Evolutionary conservation across 2,329 filamentous ascomycete genomes (phyloP).

Genomic region (Calonectria hongkongensis): DNA sequence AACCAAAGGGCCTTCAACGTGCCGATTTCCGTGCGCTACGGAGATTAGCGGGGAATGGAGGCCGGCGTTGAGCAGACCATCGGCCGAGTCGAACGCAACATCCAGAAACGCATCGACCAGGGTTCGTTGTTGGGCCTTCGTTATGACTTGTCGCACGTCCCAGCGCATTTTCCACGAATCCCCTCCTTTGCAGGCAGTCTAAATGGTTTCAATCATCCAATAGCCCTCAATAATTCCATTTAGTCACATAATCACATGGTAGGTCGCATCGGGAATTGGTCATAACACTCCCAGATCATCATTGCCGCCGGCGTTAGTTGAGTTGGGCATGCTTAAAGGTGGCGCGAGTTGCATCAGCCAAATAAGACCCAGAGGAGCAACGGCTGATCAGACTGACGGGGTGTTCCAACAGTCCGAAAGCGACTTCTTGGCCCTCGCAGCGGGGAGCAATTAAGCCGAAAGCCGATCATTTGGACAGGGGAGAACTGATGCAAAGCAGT

Average conservation of each 20-base stretch:
- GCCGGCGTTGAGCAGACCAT: slow-evolving; percentile 33
- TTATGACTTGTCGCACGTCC: neutral
- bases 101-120: neutral
- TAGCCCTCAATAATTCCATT: neutral
- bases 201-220: neutral
- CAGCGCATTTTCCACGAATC: neutral
- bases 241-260: neutral
- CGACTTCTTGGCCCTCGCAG: neutral
- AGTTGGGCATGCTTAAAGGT: neutral
- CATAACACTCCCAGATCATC: neutral
- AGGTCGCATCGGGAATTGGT: neutral
- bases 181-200: neutral
- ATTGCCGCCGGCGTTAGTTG: neutral
- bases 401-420: neutral
- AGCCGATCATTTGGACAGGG: neutral
- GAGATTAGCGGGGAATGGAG: slow-evolving; percentile 30
- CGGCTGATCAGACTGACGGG: neutral
- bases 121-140: slow-evolving; percentile 1
- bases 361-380: neutral
- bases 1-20: neutral
- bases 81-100: slow-evolving; percentile 21
- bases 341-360: slow-evolving; percentile 1
- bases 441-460: neutral
- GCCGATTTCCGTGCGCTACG: slow-evolving; percentile 25
- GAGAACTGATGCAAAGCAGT: neutral